A percentile compares a stretch with the other conserved stretches of the same genome.
These are phyloP conservation scores for Cercospora brassicicola DNA, from an alignment of 2,329 filamentous ascomycete genomes.

Conservation along the genomic window DNA sequence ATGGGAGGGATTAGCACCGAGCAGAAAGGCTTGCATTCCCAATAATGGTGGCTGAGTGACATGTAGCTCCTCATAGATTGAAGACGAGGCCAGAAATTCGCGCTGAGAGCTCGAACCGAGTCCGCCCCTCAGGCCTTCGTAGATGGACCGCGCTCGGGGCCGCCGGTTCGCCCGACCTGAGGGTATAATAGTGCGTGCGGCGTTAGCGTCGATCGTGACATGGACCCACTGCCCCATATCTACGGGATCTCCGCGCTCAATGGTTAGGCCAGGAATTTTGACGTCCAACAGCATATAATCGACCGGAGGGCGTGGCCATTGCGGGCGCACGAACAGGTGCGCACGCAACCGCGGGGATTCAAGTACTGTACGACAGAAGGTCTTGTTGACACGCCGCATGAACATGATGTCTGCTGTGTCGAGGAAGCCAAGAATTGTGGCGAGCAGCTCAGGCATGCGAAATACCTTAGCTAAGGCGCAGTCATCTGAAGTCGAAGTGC, in stretches of 20 bases:
- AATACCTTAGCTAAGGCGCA: constrained; percentile 31
- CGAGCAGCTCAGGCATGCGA: constrained; percentile 31
- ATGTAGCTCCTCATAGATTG: constrained; percentile 21
- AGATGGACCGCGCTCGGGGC: constrained; percentile 24
- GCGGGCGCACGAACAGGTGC: constrained; percentile 28
- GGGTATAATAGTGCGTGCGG: constrained; percentile 26
- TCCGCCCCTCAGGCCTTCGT: constrained; percentile 20
- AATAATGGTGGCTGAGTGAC: constrained; percentile 32
- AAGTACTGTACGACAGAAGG: constrained; percentile 23
- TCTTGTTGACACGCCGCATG: constrained; percentile 22
- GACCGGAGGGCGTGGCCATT: constrained; percentile 24
- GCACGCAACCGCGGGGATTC: constrained; percentile 31
- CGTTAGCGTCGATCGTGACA: constrained; percentile 25
- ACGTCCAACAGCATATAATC: constrained; percentile 31
- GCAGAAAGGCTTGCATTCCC: constrained; percentile 31
- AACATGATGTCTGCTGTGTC: constrained; percentile 25
- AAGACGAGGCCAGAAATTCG: background rate
- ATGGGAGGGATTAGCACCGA: background rate
- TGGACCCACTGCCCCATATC: constrained; percentile 32
- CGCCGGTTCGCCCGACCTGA: constrained; percentile 4
- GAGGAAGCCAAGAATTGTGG: constrained; percentile 26
- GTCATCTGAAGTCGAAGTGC: background rate
- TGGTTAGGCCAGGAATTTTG: constrained; percentile 28
- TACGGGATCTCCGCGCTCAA: constrained; percentile 26
- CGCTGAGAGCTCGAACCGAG: constrained; percentile 2